Percentiles rank a stretch among this genome's conserved stretches.
Evolutionary conservation across 2,329 filamentous ascomycete species (phyloP).

Genomic region (Arthrobotrys musiformis): DNA sequence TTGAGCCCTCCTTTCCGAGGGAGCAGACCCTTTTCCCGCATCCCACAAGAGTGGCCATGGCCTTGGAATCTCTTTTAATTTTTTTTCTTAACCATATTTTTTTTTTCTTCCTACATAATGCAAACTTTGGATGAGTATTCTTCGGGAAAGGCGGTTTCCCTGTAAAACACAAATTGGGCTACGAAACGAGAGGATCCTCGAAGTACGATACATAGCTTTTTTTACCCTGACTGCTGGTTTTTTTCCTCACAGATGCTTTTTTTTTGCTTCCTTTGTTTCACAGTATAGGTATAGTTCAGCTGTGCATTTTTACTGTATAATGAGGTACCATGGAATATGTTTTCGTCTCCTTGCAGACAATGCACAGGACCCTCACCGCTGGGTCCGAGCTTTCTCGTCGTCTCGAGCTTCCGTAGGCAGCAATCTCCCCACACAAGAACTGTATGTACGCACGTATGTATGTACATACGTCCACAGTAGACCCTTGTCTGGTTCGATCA

Average conservation of each 20-base stretch:
- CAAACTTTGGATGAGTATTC: slow-evolving; percentile 26
- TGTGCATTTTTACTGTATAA: slow-evolving; percentile 12
- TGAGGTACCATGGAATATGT: slow-evolving; percentile 37
- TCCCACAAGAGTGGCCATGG: slow-evolving; percentile 18
- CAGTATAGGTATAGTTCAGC: slow-evolving; percentile 27
- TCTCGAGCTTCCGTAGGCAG: slow-evolving; percentile 30
- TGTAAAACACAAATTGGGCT: slow-evolving; percentile 12
- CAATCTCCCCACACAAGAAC: slow-evolving; percentile 9
- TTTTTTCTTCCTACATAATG: background rate
- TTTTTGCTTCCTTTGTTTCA: background rate
- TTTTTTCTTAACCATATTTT: no score
- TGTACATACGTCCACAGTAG: background rate
- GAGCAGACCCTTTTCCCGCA: background rate
- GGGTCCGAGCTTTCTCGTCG: slow-evolving; percentile 29
- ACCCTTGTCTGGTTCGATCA: slow-evolving; percentile 17
- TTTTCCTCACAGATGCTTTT: no score
- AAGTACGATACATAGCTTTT: no score
- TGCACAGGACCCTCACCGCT: slow-evolving; percentile 3
- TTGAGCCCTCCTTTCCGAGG: slow-evolving; percentile 7
- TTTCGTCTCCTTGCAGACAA: slow-evolving; percentile 32
- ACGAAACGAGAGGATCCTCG: background rate
- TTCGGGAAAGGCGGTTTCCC: slow-evolving; percentile 32
- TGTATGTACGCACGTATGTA: background rate
- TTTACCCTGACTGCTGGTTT: background rate
- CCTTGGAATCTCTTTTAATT: no score